Evolutionary conservation across 2,329 filamentous ascomycete genomes (phyloP).

Genomic region (Coniochaeta sp.): DNA sequence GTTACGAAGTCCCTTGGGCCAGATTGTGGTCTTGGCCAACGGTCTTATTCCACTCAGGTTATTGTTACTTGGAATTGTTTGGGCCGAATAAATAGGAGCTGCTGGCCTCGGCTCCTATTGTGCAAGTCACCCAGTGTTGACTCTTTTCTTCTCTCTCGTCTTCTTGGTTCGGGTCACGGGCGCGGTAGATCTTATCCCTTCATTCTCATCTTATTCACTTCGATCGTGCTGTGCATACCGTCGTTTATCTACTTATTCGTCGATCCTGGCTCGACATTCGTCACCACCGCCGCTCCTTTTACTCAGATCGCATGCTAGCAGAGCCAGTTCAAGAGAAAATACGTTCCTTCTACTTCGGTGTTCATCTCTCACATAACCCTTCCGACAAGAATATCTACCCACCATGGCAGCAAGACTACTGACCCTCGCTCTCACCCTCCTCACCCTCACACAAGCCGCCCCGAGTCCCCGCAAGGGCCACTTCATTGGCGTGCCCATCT

Average conservation of each 20-base stretch:
- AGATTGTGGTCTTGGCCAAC: neutral
- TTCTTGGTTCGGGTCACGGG: neutral
- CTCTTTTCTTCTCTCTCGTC: neutral
- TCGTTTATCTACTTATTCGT: neutral
- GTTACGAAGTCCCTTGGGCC: neutral
- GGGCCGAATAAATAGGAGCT: neutral
- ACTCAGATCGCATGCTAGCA: neutral
- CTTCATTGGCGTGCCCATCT: constrained; percentile 35
- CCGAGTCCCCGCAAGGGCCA: constrained; percentile 15
- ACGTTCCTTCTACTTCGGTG: constrained; percentile 1
- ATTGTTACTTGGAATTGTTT: neutral
- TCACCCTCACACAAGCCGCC: constrained; percentile 12
- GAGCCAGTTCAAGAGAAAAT: neutral
- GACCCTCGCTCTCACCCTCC: constrained; percentile 11
- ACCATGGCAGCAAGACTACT: constrained; percentile 18
- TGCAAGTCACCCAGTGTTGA: neutral
- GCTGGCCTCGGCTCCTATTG: neutral
- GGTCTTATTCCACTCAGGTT: neutral
- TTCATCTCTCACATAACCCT: constrained; percentile 2
- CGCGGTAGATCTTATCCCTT: neutral
- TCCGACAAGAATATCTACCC: neutral
- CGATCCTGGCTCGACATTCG: neutral
- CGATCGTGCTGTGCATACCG: neutral
- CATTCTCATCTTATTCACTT: neutral
- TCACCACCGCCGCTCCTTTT: neutral